These are phyloP conservation scores for Inonotus obliquus DNA, from an alignment of 1,284 basidiomycete genomes.

Conservation along the genomic window DNA sequence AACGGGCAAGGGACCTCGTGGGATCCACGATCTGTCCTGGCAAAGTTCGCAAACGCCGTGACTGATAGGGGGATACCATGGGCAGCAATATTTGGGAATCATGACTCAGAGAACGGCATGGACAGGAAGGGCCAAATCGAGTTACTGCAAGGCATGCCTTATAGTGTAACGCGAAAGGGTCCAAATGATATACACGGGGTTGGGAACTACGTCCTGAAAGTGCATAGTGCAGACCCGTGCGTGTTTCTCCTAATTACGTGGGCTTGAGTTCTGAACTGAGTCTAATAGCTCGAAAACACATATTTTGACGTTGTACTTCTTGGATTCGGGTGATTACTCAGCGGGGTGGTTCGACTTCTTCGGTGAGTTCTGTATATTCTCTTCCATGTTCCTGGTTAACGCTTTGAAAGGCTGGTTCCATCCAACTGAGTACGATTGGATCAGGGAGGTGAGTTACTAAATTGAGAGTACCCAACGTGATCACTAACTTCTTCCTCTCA, in stretches of 20 bases:
- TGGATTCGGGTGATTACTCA: constrained; percentile 84
- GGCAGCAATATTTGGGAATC: constrained; percentile 91
- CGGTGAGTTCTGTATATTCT: constrained; percentile 23
- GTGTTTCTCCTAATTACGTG: constrained; percentile 26
- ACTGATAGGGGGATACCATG: constrained; percentile 79
- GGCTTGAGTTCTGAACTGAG: constrained; percentile 14
- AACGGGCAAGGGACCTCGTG: constrained; percentile 87
- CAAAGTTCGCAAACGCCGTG: constrained; percentile 80
- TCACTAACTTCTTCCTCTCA: constrained; percentile 8
- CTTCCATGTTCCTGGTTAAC: not conserved
- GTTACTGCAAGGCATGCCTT: constrained; percentile 77
- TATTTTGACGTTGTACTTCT: constrained; percentile 86
- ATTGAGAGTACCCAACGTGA: not conserved
- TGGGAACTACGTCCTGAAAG: constrained; percentile 82
- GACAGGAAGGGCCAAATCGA: constrained; percentile 61
- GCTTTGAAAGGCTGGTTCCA: constrained; percentile 39
- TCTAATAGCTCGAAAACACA: constrained; percentile 72
- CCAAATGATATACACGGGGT: constrained; percentile 81
- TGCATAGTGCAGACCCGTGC: constrained; percentile 71
- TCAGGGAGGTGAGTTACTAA: constrained; percentile 46
- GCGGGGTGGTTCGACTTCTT: constrained; percentile 53
- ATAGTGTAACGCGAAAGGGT: constrained; percentile 75
- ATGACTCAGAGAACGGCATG: constrained; percentile 75
- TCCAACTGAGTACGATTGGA: constrained; percentile 76
- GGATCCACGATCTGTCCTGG: constrained; percentile 81